These are phyloP conservation scores for Dioscorea dumetorum DNA, from an alignment of 106 monocot species.

Conservation along the genomic window DNA sequence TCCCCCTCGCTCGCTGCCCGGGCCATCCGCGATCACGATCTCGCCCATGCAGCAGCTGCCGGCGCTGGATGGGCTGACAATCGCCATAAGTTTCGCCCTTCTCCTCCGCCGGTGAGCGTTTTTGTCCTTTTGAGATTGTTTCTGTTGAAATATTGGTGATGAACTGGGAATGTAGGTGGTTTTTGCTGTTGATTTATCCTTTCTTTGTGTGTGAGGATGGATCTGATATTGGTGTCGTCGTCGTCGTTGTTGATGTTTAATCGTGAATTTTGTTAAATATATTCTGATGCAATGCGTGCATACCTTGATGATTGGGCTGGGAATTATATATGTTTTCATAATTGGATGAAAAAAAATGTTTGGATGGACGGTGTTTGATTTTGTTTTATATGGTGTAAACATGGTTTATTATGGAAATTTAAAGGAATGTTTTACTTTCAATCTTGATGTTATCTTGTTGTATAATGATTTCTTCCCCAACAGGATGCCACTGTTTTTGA, in stretches of 20 bases:
- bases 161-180: too few relatives aligned
- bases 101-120: not conserved
- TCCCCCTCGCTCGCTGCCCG: not conserved
- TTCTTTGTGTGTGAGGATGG: not conserved
- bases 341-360: not conserved
- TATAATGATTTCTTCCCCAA: constrained; percentile 4
- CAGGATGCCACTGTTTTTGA: constrained; percentile 46
- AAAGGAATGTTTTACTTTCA: too few relatives aligned
- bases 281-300: too few relatives aligned
- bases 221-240: not conserved
- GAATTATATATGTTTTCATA: too few relatives aligned
- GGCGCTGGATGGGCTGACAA: not conserved
- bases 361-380: not conserved
- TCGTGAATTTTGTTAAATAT: too few relatives aligned
- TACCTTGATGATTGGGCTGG: too few relatives aligned
- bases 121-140: too few relatives aligned
- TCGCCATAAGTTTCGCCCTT: not conserved
- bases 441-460: too few relatives aligned
- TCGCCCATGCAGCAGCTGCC: not conserved
- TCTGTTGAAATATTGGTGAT: too few relatives aligned
- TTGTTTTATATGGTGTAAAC: not conserved
- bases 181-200: too few relatives aligned
- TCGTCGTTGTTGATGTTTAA: too few relatives aligned
- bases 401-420: not conserved
- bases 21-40: not conserved